Base-by-base conservation (phyloP, 2,329 filamentous ascomycete genomes). In the Alternaria panax region DNA sequence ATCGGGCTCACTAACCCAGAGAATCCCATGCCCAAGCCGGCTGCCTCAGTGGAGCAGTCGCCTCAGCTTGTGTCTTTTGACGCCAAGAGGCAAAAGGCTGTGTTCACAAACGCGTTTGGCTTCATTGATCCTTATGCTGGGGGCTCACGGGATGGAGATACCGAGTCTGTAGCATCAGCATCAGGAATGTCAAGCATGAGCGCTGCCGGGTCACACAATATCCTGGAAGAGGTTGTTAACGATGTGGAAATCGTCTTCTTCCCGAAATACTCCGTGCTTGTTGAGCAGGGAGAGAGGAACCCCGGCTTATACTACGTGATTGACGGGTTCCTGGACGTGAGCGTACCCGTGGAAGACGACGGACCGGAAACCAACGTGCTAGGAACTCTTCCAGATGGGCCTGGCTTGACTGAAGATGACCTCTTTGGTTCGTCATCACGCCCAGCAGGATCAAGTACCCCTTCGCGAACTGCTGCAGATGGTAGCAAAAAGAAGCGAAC, bases 231-330 rank as follows among this genome's bases (percentile, higher is more conserved):
- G 62, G 86, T 98, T 79, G 90, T 90, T 64, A 90, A 96, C 63
- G 95, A 99, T 53, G 87, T 98, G 3, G 95, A 99, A 74, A 97
- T 99, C 65, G 95, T 99, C 6, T 98, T 92, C 80, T 99, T 99
- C 66, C 94, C 93, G 0, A 92, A 98, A 76, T 93, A 92, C 2
- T 94, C 95, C 2, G 91, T 99, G 0, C 84, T 99, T 16, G 93
- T 99, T 0, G 95, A 99, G 73, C 93, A 98, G 80, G 94, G 95
- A 9, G 95, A 99, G 76, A 87, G 95, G n/a, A 97, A 96, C 68
- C 95, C 95, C 0, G 95, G 95, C 0, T 78, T 99, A 0, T 99
- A 99, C 80, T 99, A 99, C 78, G 94, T 99, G 3, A 91, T 99
- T 50, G 95, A 99, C 75, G 95, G 95, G 0, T 99, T 99, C 70